Conservation (phyloP, 257 asterid species). For the Orobanche coerulescens region DNA sequence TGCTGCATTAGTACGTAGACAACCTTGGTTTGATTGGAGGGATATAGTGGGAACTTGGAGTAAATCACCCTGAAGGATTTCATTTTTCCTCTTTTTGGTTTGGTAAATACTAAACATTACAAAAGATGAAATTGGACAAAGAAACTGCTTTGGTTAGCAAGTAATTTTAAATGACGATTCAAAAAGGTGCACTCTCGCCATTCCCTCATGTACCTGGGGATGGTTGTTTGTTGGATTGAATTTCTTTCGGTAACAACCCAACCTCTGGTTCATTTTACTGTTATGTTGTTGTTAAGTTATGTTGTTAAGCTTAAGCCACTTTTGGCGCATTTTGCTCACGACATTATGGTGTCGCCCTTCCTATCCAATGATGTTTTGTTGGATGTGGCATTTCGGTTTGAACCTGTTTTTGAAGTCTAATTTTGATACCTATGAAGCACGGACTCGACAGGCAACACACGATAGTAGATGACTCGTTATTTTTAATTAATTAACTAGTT, state of each 20-base stretch:
- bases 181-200: not conserved
- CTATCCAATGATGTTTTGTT: not conserved
- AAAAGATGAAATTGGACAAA: not conserved
- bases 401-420: not conserved
- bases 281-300: not conserved
- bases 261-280: not conserved
- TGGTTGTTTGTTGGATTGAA: not conserved
- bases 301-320: not conserved
- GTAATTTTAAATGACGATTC: not conserved
- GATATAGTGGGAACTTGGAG: not conserved
- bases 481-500: too few relatives aligned
- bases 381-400: not conserved
- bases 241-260: not conserved
- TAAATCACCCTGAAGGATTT: not conserved
- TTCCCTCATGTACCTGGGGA: not conserved
- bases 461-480: too few relatives aligned
- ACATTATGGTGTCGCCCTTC: not conserved
- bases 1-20: not conserved
- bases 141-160: not conserved
- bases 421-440: too few relatives aligned
- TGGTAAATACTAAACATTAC: too few relatives aligned
- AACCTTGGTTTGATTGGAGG: conserved; percentile 8
- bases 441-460: too few relatives aligned
- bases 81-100: not conserved
- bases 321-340: not conserved